phyloP scores from a whole-genome alignment of 768 basidiomycete species.

The Hirschioporus abietinus region DNA sequence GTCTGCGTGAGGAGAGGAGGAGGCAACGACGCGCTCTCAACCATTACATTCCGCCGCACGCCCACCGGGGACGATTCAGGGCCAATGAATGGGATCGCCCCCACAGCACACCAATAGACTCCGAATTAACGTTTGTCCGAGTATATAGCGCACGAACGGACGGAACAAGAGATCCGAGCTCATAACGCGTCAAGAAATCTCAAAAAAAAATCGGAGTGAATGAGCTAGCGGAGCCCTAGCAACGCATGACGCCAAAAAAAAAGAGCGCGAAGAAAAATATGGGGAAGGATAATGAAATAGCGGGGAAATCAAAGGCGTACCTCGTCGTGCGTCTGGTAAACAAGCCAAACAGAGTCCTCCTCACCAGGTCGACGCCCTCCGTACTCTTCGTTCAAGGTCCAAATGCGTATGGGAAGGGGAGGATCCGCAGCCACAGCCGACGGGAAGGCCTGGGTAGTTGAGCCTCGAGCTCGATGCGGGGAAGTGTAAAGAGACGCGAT shows the following conservation, averaged over 20 bases:
- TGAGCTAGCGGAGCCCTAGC: not conserved
- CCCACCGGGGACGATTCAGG: not conserved
- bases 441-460: not conserved
- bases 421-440: conserved; percentile 6
- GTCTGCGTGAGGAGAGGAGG: not conserved
- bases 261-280: not conserved
- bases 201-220: not conserved
- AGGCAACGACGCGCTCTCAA: not conserved
- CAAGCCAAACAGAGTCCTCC: conserved; percentile 44
- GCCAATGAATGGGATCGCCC: not conserved
- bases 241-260: not conserved
- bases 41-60: conserved; percentile 1
- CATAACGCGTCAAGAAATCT: not conserved
- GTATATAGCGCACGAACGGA: not conserved
- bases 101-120: not conserved
- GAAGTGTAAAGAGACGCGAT: not conserved
- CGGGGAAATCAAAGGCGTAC: conserved; percentile 31
- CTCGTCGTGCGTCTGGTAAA: conserved; percentile 58
- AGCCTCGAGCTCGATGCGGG: not conserved
- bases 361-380: conserved; percentile 15
- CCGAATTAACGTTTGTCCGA: not conserved
- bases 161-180: conserved; percentile 4
- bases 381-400: conserved; percentile 37
- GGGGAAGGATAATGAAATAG: conserved; percentile 6
- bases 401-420: conserved; percentile 39